A percentile compares a stretch with the other conserved stretches of the same genome.
phyloP scores from a whole-genome alignment of 345 rosid genomes.

The Firmiana major region DNA sequence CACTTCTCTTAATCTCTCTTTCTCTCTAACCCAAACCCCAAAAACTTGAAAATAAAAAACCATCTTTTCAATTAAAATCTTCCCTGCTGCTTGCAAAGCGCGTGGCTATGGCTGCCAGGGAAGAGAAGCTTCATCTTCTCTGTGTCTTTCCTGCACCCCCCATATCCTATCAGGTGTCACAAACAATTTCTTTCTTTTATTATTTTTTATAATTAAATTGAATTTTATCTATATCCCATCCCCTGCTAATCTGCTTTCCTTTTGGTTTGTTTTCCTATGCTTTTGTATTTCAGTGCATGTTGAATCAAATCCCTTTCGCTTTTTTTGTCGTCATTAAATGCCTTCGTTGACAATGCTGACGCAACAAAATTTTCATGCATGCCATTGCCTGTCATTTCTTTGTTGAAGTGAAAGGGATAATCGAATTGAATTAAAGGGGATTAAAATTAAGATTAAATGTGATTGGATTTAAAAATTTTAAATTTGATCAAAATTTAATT shows the following conservation, averaged over 20 bases:
- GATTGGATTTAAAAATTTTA: too few relatives aligned
- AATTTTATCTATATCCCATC: background rate
- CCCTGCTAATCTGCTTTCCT: background rate
- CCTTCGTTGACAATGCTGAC: background rate
- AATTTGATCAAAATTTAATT: too few relatives aligned
- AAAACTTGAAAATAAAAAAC: too few relatives aligned
- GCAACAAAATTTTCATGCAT: background rate
- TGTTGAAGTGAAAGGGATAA: background rate
- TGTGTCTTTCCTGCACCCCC: background rate
- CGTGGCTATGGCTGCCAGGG: background rate
- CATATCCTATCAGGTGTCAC: background rate
- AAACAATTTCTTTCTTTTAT: background rate
- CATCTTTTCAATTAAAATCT: too few relatives aligned
- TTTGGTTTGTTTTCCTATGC: background rate
- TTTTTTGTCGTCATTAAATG: too few relatives aligned
- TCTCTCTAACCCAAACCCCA: background rate
- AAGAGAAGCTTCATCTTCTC: background rate
- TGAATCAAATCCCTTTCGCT: background rate
- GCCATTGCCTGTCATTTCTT: background rate
- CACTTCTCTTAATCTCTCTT: background rate
- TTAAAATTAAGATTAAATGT: too few relatives aligned
- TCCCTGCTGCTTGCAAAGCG: background rate
- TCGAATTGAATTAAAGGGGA: too few relatives aligned
- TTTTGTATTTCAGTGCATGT: conserved; percentile 3
- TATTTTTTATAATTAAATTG: too few relatives aligned